Conservation (phyloP, 1,139 yeast genomes). For the Scheffersomyces illinoinensis region DNA sequence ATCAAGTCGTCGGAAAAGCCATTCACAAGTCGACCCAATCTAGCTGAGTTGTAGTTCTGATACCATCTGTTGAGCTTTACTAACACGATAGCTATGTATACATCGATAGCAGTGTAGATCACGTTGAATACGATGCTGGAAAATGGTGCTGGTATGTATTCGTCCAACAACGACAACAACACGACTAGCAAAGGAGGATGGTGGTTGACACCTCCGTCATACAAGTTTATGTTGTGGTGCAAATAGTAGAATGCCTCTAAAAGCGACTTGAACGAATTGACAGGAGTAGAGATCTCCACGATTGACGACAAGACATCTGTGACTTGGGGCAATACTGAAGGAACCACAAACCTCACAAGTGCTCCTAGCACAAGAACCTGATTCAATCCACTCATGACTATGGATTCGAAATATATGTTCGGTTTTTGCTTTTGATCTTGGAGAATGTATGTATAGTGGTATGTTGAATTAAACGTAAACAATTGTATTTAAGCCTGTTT, state of each 20-base stretch:
- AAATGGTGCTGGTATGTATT: constrained; percentile 24
- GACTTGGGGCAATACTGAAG: constrained; percentile 34
- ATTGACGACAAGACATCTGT: constrained; percentile 28
- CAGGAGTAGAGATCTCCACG: constrained; percentile 80
- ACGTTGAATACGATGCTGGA: constrained; percentile 24
- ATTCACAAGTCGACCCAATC: constrained; percentile 13
- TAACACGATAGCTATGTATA: constrained; percentile 41
- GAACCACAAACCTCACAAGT: constrained; percentile 30
- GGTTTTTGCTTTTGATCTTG: neutral
- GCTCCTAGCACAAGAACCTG: constrained; percentile 33
- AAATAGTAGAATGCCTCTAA: constrained; percentile 78
- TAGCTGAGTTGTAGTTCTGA: constrained; percentile 26
- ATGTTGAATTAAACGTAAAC: neutral
- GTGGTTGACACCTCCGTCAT: constrained; percentile 84
- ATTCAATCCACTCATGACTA: constrained; percentile 19
- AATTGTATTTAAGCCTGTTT: neutral
- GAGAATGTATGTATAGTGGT: neutral
- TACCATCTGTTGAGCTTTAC: constrained; percentile 44
- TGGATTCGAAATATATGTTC: neutral
- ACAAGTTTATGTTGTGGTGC: constrained; percentile 62
- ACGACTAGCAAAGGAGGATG: constrained; percentile 75
- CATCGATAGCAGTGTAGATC: constrained; percentile 43
- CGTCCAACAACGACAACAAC: constrained; percentile 41
- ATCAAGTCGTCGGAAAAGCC: constrained; percentile 46
- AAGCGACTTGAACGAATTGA: constrained; percentile 65